phyloP scores from a whole-genome alignment of 2,329 filamentous ascomycete species.

The Alternaria sp. region DNA sequence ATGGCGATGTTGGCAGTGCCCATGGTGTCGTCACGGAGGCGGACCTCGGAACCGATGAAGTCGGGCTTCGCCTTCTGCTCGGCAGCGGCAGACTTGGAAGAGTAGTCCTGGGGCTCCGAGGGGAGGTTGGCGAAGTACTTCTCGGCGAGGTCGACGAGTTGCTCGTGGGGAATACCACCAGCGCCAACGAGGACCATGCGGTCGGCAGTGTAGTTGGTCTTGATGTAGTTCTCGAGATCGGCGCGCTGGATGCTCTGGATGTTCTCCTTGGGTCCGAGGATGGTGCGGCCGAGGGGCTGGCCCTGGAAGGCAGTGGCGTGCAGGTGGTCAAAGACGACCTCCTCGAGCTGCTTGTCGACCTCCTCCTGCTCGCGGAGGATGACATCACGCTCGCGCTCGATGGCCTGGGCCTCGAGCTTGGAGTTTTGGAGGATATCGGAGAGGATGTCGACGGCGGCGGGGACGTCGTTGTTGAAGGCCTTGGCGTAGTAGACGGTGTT shows the following conservation, averaged over 20 bases:
- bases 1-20: constrained; percentile 97
- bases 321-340: constrained; percentile 98
- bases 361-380: constrained; percentile 99
- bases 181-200: constrained; percentile 98
- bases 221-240: constrained; percentile 95
- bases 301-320: constrained; percentile 98
- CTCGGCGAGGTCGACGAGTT: constrained; percentile 95
- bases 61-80: constrained; percentile 86
- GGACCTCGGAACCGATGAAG: constrained; percentile 95
- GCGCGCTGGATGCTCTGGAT: constrained; percentile 94
- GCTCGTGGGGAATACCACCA: constrained; percentile 90
- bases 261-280: constrained; percentile 97
- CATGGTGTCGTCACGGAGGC: constrained; percentile 95
- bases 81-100: constrained; percentile 75
- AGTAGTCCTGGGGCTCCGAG: constrained; percentile 75
- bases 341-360: constrained; percentile 99
- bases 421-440: constrained; percentile 99
- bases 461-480: constrained; percentile 97
- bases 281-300: constrained; percentile 96
- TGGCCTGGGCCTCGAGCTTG: constrained; percentile 91
- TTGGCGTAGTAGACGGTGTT: constrained; percentile 99
- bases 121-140: constrained; percentile 90
- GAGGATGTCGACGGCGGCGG: constrained; percentile 96
- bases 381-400: constrained; percentile 97
- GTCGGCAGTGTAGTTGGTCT: constrained; percentile 99